phyloP scores from a whole-genome alignment of 805 yeast genomes.

The Suhomyces xylopsoci region DNA sequence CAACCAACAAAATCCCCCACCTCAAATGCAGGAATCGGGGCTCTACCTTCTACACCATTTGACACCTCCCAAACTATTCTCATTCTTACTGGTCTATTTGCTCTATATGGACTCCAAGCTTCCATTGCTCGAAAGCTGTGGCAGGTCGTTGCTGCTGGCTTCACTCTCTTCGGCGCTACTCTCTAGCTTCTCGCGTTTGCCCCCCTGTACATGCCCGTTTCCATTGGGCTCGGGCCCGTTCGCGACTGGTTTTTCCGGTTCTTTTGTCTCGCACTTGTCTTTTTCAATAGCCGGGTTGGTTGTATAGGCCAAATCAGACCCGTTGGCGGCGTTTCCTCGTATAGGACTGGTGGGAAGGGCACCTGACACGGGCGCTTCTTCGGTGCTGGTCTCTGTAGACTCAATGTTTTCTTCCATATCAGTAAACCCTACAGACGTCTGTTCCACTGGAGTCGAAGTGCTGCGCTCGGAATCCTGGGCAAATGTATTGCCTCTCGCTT shows the following conservation, averaged over 20 bases:
- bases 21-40: background rate
- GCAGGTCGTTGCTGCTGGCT: background rate
- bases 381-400: background rate
- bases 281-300: background rate
- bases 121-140: background rate
- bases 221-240: background rate
- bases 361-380: background rate
- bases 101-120: background rate
- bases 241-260: background rate
- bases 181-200: background rate
- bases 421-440: background rate
- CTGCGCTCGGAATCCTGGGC: conserved; percentile 20
- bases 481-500: conserved; percentile 7
- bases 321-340: background rate
- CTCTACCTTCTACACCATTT: background rate
- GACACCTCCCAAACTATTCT: background rate
- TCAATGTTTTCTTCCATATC: background rate
- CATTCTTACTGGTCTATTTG: background rate
- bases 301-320: background rate
- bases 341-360: background rate
- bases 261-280: background rate
- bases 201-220: background rate
- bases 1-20: background rate
- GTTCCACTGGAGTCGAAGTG: conserved; percentile 26
- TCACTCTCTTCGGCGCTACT: background rate